phyloP scores from a whole-genome alignment of 768 basidiomycete species.

The Psilocybe sp. region DNA sequence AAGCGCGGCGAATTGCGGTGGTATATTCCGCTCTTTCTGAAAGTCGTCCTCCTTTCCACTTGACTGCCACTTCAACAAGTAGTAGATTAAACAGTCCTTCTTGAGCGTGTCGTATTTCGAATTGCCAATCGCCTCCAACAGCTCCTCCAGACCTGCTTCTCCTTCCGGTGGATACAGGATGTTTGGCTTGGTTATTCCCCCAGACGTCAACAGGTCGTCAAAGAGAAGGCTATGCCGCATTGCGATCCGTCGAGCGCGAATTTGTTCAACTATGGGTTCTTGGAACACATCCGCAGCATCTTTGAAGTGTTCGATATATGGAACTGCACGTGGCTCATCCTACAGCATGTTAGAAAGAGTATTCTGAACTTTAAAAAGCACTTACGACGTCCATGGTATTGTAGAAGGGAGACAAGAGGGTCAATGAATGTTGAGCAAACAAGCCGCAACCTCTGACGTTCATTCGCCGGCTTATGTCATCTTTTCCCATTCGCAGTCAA shows the following conservation, averaged over 20 bases:
- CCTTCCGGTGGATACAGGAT: conserved; percentile 69
- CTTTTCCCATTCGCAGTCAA: no score
- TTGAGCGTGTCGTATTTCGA: conserved; percentile 74
- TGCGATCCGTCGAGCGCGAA: conserved; percentile 58
- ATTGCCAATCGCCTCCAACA: conserved; percentile 59
- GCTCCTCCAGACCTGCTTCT: conserved; percentile 45
- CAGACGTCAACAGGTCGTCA: conserved; percentile 66
- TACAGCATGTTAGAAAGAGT: conserved; percentile 6
- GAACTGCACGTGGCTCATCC: conserved; percentile 20
- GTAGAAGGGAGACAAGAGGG: not conserved
- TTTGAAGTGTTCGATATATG: conserved; percentile 48
- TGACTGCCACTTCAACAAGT: conserved; percentile 75
- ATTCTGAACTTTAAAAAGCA: not conserved
- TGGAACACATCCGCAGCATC: conserved; percentile 55
- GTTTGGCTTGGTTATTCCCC: conserved; percentile 58
- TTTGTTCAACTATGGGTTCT: conserved; percentile 48
- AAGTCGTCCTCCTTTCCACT: conserved; percentile 58
- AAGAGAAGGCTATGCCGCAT: conserved; percentile 68
- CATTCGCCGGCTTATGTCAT: no score
- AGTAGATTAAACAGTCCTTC: conserved; percentile 79
- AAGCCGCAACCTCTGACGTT: no score
- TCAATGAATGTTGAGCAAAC: not conserved
- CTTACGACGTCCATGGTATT: conserved; percentile 21
- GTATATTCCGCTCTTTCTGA: conserved; percentile 55
- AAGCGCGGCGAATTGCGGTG: conserved; percentile 71